Base-by-base conservation (phyloP, 768 basidiomycete genomes). In the Lactarius deliciosus region DNA sequence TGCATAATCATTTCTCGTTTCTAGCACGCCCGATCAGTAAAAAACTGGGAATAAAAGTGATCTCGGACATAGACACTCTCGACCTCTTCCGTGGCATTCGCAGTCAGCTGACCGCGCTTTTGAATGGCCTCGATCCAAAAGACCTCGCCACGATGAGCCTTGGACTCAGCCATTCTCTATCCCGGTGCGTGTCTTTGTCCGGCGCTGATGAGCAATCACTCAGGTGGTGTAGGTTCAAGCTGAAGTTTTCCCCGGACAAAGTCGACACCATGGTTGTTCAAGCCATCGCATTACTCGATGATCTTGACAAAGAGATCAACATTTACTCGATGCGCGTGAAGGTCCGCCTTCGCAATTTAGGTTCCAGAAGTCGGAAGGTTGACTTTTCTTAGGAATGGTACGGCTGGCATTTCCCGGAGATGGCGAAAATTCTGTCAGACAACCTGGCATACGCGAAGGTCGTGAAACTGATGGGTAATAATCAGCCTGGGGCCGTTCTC, bases 401-500 rank as follows among this genome's bases (percentile, higher is more conserved):
- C 73, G 97, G 97, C 43, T 99, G 97, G 97, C 97, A 99, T 81
- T 99, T 99, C 85, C 97, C 97, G 5, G 97, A 99, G 79, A 92
- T 99, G 90, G 91, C 90, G 66, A 98, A 98, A 81, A 98, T 99
- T 76, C 91, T 99, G 71, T 86, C 89, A 66, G 97, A 99, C 82
- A 99, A 97, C 79, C 80, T 96, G 66, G 96, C 96, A 22, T 98
- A 98, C 76, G 96, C 97, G 67, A 97, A 94, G 80, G 90, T 91
- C 65, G 87, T 99, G 72, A 90, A 89, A 64, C 78, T 83, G 40
- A 96, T 99, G 96, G 97, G 92, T 87, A 75, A 67, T 83, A 75
- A 9, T 30, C 20, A 18, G 47, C 16, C 20, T 20, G 50, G 32
- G 9, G 43, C 53, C 63, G 32, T 25, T 53, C 25, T 54, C 43